Evolutionary conservation across 225 moss, liverwort and hornwort species (phyloP).

Genomic region (Bryoerythrophyllum caledonicum): DNA sequence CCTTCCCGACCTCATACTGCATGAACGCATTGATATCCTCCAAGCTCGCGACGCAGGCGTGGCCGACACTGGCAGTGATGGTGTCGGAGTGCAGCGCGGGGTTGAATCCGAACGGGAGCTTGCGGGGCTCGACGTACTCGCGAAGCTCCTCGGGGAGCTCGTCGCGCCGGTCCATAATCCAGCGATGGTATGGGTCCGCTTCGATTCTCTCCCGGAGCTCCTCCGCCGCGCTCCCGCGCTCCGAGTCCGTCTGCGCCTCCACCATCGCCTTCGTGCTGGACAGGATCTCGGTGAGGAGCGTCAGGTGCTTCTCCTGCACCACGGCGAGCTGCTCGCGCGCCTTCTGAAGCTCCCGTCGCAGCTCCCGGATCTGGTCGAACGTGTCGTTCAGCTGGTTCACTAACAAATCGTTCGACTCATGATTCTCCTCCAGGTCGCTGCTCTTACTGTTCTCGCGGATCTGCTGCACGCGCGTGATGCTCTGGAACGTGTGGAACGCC

Average conservation of each 20-base stretch:
- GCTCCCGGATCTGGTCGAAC: conserved; percentile 21
- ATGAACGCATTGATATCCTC: conserved; percentile 67
- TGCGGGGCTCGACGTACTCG: conserved; percentile 63
- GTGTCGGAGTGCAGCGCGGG: conserved; percentile 68
- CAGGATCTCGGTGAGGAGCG: conserved; percentile 31
- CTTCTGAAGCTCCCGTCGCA: conserved; percentile 35
- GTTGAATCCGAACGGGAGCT: conserved; percentile 80
- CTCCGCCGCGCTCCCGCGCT: conserved; percentile 19
- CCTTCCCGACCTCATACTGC: conserved; percentile 59
- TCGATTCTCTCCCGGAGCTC: conserved; percentile 18
- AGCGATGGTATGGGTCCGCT: conserved; percentile 43
- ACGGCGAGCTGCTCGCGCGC: conserved; percentile 23
- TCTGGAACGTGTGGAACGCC: conserved; percentile 40
- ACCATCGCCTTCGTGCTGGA: conserved; percentile 24
- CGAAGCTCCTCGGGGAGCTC: conserved; percentile 49
- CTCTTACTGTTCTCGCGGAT: conserved; percentile 5
- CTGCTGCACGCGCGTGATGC: conserved; percentile 16
- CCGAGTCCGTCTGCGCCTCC: conserved; percentile 14
- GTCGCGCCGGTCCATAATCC: conserved; percentile 45
- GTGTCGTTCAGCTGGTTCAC: conserved; percentile 23
- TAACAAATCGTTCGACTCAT: neutral
- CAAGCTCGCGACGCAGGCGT: conserved; percentile 66
- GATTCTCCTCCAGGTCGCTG: neutral
- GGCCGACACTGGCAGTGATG: conserved; percentile 66
- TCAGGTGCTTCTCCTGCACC: conserved; percentile 27